These are phyloP conservation scores for Amanita muscaria DNA, from an alignment of 768 basidiomycete species.

Conservation along the genomic window DNA sequence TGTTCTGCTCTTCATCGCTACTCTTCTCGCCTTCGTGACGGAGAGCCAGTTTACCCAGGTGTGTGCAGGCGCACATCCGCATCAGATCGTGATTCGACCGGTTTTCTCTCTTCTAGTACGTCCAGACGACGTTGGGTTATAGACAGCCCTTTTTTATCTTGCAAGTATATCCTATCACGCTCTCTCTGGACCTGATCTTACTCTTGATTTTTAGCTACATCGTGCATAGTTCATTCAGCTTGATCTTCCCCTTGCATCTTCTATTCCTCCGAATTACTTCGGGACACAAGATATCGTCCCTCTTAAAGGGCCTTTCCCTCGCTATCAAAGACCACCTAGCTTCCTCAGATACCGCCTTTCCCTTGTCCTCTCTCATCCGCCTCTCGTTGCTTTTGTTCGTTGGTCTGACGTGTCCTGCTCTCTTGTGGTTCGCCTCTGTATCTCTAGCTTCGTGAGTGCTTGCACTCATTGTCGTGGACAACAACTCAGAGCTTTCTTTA, in stretches of 20 bases:
- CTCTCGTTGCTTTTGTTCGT: conserved; percentile 37
- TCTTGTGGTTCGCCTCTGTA: conserved; percentile 73
- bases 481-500: conserved; percentile 10
- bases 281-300: conserved; percentile 34
- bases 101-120: conserved; percentile 52
- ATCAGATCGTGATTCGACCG: neutral
- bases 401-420: conserved; percentile 52
- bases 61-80: too few relatives aligned
- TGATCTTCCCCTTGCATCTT: conserved; percentile 81
- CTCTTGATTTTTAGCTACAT: conserved; percentile 50
- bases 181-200: neutral
- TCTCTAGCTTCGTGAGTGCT: conserved; percentile 62
- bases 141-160: conserved; percentile 86
- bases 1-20: conserved; percentile 45
- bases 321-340: conserved; percentile 41
- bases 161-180: conserved; percentile 31
- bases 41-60: conserved; percentile 79
- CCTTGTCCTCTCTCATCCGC: conserved; percentile 26
- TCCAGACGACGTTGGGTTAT: conserved; percentile 70
- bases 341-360: conserved; percentile 29
- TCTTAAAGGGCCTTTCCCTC: conserved; percentile 43
- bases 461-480: conserved; percentile 1
- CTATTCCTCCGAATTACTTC: conserved; percentile 48
- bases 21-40: conserved; percentile 62
- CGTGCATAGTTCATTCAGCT: conserved; percentile 72